phyloP scores from a whole-genome alignment of 164 flowering plant genomes.

The Aristolochia contorta region DNA sequence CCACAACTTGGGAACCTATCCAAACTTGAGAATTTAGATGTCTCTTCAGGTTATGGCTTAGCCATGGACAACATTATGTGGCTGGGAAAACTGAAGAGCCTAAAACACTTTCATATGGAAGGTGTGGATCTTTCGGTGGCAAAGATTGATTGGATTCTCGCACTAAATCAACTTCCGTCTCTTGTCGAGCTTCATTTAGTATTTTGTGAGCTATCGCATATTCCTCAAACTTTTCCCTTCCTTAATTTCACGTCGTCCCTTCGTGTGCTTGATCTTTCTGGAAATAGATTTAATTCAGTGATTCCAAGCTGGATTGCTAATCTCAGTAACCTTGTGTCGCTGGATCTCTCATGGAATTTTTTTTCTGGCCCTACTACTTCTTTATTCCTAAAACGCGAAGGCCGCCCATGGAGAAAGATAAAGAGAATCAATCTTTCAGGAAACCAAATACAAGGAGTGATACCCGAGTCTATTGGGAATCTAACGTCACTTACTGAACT shows the following conservation, averaged over 20 bases:
- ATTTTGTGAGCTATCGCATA: neutral
- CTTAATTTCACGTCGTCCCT: conserved; percentile 16
- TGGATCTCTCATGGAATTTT: neutral
- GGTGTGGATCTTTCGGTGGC: neutral
- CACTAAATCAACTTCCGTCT: conserved; percentile 7
- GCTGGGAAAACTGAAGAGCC: conserved; percentile 4
- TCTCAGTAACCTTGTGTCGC: neutral
- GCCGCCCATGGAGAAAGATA: conserved; percentile 1
- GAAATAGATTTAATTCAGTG: neutral
- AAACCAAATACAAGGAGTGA: conserved; percentile 14
- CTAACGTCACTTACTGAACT: conserved; percentile 2
- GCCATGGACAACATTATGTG: conserved; percentile 3
- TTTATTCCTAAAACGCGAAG: conserved; percentile 1
- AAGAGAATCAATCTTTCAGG: neutral
- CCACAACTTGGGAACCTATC: conserved; percentile 13
- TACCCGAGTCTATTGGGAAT: conserved; percentile 11
- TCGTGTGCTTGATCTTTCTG: conserved; percentile 4
- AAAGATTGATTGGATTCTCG: conserved; percentile 6
- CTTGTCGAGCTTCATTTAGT: conserved; percentile 1
- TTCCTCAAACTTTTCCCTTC: neutral
- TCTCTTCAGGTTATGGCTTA: neutral
- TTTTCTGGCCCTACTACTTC: neutral
- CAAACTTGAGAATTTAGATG: conserved; percentile 5
- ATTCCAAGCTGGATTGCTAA: conserved; percentile 7
- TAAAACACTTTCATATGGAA: neutral